phyloP scores from a whole-genome alignment of 2,329 filamentous ascomycete species.

The Waltergamsia citrina region DNA sequence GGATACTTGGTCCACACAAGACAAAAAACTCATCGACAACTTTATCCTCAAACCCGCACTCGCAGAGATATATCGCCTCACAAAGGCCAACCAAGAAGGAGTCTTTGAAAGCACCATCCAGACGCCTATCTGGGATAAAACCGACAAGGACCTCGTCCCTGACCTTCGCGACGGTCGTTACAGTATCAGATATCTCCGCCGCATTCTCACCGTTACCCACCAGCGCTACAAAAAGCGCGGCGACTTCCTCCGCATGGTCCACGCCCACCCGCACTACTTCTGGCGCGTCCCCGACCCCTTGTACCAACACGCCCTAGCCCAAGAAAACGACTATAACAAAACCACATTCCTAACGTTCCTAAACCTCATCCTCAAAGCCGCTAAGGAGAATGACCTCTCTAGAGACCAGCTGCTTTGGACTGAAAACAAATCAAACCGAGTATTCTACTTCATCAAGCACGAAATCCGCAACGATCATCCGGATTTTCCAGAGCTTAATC shows the following conservation, averaged over 20 bases:
- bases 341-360: too few relatives aligned
- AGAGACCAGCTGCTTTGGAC: too few relatives aligned
- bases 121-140: too few relatives aligned
- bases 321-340: slow-evolving; percentile 1
- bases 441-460: too few relatives aligned
- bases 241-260: slow-evolving; percentile 10
- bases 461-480: too few relatives aligned
- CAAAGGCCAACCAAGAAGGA: too few relatives aligned
- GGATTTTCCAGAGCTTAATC: too few relatives aligned
- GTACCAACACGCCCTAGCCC: slow-evolving; percentile 16
- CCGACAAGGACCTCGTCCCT: too few relatives aligned
- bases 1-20: neutral
- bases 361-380: neutral
- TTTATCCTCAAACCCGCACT: neutral
- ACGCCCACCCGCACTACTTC: slow-evolving; percentile 24
- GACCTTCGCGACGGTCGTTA: too few relatives aligned
- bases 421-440: too few relatives aligned
- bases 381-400: too few relatives aligned
- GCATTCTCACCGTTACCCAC: slow-evolving; percentile 8
- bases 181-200: slow-evolving; percentile 2
- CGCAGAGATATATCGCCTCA: neutral
- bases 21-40: neutral
- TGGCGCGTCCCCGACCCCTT: slow-evolving; percentile 21
- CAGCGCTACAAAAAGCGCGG: slow-evolving; percentile 15
- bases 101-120: too few relatives aligned